These are phyloP conservation scores for Globisporangium cystogenes DNA, from an alignment of 352 stramenopile species.

Conservation along the genomic window DNA sequence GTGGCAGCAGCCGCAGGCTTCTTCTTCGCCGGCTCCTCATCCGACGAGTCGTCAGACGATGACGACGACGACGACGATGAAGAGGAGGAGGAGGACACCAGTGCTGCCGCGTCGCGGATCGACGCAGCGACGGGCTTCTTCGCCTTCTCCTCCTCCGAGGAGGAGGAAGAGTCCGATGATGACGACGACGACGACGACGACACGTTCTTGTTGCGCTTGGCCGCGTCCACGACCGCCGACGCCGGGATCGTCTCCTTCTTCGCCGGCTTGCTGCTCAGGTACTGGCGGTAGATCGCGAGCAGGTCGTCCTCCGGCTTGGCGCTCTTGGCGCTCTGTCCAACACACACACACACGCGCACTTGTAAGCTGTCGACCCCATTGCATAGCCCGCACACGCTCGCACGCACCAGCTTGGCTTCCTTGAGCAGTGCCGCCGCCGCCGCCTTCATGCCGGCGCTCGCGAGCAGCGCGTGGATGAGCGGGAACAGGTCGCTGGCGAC, in stretches of 20 bases:
- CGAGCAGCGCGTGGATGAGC: conserved; percentile 66
- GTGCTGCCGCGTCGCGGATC: too few species aligned
- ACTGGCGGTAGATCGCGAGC: conserved; percentile 68
- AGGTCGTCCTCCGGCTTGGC: conserved; percentile 65
- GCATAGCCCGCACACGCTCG: too few species aligned
- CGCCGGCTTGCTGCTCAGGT: conserved; percentile 38
- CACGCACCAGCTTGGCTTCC: conserved; percentile 64
- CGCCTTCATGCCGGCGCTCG: conserved; percentile 63
- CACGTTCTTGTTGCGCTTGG: conserved; percentile 40
- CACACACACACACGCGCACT: not conserved
- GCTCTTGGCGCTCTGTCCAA: conserved; percentile 32
- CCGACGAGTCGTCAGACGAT: conserved; percentile 31
- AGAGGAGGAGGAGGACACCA: too few species aligned
- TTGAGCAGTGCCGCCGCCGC: conserved; percentile 55
- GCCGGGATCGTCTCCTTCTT: conserved; percentile 57
- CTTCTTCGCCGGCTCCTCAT: conserved; percentile 10
- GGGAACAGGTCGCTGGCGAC: conserved; percentile 71
- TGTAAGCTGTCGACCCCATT: too few species aligned
- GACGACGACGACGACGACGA: conserved; percentile 28
- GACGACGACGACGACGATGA: conserved; percentile 27
- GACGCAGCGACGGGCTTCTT: not conserved
- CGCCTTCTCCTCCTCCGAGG: conserved; percentile 26
- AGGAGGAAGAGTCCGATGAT: conserved; percentile 34
- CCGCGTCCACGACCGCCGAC: conserved; percentile 43
- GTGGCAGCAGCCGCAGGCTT: conserved; percentile 14